Base-by-base conservation (phyloP, 2,329 filamentous ascomycete species). In the Dactylellina sp. region DNA sequence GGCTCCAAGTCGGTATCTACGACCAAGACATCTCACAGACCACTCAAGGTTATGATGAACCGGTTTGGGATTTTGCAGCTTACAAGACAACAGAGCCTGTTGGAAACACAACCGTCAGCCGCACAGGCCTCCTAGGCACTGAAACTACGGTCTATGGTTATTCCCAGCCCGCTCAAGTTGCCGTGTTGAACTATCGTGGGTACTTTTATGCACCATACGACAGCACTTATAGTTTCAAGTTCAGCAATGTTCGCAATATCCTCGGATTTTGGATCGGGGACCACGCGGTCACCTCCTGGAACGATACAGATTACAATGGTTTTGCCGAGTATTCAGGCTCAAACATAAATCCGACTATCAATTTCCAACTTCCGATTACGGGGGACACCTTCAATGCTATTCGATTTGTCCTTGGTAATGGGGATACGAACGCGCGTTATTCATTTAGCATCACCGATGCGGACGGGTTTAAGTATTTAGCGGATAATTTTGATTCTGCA, bases 171-270 rank as follows among this genome's bases (percentile, higher is more conserved):
- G 11, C 44, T n/a, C n/a, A n/a, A 20, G 44, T 22, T 18, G 11
- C 18, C 44, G 12, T 22, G 6, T 22, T 49, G n/a, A 49, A 20
- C n/a, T 49, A 49, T 49, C 44, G 44, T 22, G 44, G 44, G 5
- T 49, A 49, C 18, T 18, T 49, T 9, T 49, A 22, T 9, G 44
- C 44, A 20, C 44, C 44, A 2, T 49, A 20, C 22, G 44, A 49
- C 12, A 5, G 2, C 7, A 22, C 11, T 11, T 49, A 49, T 49
- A 18, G 9, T 20, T 49, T 49, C 22, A 49, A 11, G 7, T 9
- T 49, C 5, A 20, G n/a, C 7, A 22, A 49, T 12, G 22, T 49
- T 9, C n/a, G 24, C 5, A 9, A 20, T 22, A 22, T 49, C 5
- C n/a, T 49, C 12, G n/a, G 22, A 5, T 16, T 49, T 5, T 49